Conservation (phyloP, 2,329 filamentous ascomycete genomes). For the Fusarium brachygibbosum region DNA sequence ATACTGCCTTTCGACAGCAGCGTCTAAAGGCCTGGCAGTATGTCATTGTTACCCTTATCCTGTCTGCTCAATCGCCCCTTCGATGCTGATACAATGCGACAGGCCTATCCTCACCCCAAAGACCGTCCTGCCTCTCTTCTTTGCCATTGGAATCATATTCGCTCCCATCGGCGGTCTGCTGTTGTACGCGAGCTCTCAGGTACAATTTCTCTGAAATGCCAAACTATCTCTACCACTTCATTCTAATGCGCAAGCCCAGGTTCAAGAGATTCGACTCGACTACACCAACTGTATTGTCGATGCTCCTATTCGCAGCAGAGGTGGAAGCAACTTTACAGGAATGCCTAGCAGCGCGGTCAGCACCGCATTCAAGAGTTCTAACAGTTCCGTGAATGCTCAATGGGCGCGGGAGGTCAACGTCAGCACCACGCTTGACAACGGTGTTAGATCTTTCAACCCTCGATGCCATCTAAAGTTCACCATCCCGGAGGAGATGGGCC, state of each 20-base stretch:
- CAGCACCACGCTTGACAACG: conserved; percentile 53
- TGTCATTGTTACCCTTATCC: conserved; percentile 58
- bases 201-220: conserved; percentile 53
- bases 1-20: conserved; percentile 97
- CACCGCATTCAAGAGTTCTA: conserved; percentile 77
- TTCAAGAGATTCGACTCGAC: conserved; percentile 91
- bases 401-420: conserved; percentile 60
- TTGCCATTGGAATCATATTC: conserved; percentile 90
- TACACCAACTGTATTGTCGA: conserved; percentile 82
- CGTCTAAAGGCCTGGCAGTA: conserved; percentile 99
- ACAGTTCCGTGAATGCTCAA: conserved; percentile 55
- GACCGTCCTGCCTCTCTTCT: conserved; percentile 92
- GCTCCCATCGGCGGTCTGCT: conserved; percentile 91
- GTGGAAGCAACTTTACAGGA: conserved; percentile 54
- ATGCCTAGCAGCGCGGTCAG: conserved; percentile 72
- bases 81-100: conserved; percentile 55
- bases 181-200: conserved; percentile 85
- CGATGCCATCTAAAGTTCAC: conserved; percentile 83
- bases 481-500: conserved; percentile 81
- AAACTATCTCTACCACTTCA: background rate
- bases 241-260: conserved; percentile 62
- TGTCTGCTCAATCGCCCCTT: conserved; percentile 13
- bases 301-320: conserved; percentile 60
- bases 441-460: conserved; percentile 55
- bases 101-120: conserved; percentile 96